Percentiles rank a stretch among this genome's conserved stretches.
These are phyloP conservation scores for Trichophyton benhamiae DNA, from an alignment of 2,329 filamentous ascomycete species.

Conservation along the genomic window DNA sequence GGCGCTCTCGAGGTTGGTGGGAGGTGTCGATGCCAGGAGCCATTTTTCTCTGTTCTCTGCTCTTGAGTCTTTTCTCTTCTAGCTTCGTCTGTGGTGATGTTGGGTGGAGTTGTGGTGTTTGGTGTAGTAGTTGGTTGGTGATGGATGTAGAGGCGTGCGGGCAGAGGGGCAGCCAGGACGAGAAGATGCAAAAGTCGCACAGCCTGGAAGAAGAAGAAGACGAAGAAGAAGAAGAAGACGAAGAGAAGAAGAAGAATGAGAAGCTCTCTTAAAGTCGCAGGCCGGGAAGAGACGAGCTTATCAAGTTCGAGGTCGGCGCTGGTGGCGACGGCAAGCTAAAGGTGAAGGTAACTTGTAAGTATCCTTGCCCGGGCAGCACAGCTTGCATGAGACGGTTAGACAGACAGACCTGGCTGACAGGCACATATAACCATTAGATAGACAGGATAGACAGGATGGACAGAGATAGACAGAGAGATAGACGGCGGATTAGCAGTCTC, in stretches of 20 bases:
- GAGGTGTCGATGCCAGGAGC: neutral
- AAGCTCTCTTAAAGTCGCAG: neutral
- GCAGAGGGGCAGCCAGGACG: neutral
- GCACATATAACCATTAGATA: too few species aligned
- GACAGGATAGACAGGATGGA: too few species aligned
- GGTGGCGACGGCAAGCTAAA: neutral
- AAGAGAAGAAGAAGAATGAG: neutral
- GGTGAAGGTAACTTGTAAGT: neutral
- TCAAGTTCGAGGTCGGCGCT: neutral
- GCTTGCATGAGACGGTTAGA: too few species aligned
- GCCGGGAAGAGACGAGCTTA: neutral
- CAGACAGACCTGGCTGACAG: too few species aligned
- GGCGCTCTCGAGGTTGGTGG: conserved; percentile 54
- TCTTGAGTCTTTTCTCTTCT: neutral
- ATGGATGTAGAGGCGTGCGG: neutral
- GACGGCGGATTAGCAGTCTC: too few species aligned
- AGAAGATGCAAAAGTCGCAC: too few species aligned
- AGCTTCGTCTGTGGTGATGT: too few species aligned
- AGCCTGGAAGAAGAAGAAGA: neutral
- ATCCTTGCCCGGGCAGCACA: neutral
- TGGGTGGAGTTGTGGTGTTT: neutral
- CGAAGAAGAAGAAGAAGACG: neutral
- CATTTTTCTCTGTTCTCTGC: neutral
- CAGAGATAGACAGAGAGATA: too few species aligned
- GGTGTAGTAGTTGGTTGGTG: neutral